phyloP scores from a whole-genome alignment of 495 filamentous ascomycete species.

The Bacidia gigantensis region DNA sequence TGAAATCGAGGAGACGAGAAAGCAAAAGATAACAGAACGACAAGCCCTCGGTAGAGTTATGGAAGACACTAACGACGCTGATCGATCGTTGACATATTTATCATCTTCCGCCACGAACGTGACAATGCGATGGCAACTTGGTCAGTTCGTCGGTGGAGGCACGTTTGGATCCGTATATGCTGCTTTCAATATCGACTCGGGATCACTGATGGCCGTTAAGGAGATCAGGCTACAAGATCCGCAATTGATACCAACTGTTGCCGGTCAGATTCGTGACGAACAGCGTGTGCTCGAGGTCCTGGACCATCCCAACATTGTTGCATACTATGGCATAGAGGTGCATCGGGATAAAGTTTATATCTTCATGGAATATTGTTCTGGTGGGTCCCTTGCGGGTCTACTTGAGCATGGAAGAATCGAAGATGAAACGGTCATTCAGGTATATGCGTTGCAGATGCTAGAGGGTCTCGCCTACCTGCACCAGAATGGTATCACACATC shows the following conservation, averaged over 20 bases:
- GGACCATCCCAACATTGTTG: conserved; percentile 94
- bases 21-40: conserved; percentile 71
- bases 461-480: conserved; percentile 94
- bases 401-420: conserved; percentile 94
- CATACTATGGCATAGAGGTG: conserved; percentile 95
- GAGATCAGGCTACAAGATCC: conserved; percentile 96
- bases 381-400: conserved; percentile 79
- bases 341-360: conserved; percentile 98
- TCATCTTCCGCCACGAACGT: conserved; percentile 91
- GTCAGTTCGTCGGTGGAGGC: conserved; percentile 90
- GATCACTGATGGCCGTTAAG: conserved; percentile 95
- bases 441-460: conserved; percentile 89
- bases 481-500: conserved; percentile 77
- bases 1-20: conserved; percentile 63
- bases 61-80: conserved; percentile 88
- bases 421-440: conserved; percentile 95
- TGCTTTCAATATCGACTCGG: conserved; percentile 91
- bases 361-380: conserved; percentile 98
- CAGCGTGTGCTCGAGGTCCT: conserved; percentile 92
- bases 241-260: conserved; percentile 85
- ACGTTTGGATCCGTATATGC: conserved; percentile 96
- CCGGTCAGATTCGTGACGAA: conserved; percentile 86
- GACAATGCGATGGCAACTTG: conserved; percentile 92
- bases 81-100: conserved; percentile 83
- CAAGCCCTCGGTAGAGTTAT: conserved; percentile 80